Base-by-base conservation (phyloP, 768 basidiomycete genomes). In the Mycena polygramma region DNA sequence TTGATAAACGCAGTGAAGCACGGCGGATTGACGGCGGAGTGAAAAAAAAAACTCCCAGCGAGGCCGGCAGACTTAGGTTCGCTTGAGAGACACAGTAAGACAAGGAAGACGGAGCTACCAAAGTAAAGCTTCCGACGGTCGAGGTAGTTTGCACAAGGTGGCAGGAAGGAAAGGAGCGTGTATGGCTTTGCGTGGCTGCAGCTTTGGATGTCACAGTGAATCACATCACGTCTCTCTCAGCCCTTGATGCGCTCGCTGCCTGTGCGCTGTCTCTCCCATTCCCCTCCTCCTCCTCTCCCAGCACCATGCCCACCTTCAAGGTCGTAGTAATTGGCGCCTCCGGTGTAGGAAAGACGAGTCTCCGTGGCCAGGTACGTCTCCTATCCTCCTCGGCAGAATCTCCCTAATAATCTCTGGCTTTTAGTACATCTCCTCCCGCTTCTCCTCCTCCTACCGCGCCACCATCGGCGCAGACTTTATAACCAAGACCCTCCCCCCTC, bases 401-500 rank as follows among this genome's bases (percentile, higher is more conserved):
- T 2, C 54, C 39, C 51, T 59, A 35, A 61, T 37, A 62, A 54
- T 52, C 43, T 19, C 57, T 35, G 22, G 55, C 2, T 15, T 39
- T 2, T 17, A 95, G 90, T 96, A 92, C 77, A 90, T 94, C 73
- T 90, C 92, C 13, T 89, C 90, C 35, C 87, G 87, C 15, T 96
- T 95, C 79, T 90, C 92, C 5, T 88, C 87, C 4, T 89, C 90
- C 11, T 96, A 96, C 79, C 85, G 93, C 57, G 92, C 94, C 1
- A 96, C 95, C 4, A 95, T 97, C 49, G 95, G 94, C 22, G 90
- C 92, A n/a, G 94, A 96, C 80, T 96, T 96, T 67, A 93, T 95
- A 57, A 87, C 90, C 0, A 95, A 94, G 78, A 89, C 88, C 0
- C 75, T 95, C 14, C 88, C 93, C 13, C 30, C 8, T 9, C 49